Base-by-base conservation (phyloP, 129 eudicot species). In the Saposhnikovia divaricata region DNA sequence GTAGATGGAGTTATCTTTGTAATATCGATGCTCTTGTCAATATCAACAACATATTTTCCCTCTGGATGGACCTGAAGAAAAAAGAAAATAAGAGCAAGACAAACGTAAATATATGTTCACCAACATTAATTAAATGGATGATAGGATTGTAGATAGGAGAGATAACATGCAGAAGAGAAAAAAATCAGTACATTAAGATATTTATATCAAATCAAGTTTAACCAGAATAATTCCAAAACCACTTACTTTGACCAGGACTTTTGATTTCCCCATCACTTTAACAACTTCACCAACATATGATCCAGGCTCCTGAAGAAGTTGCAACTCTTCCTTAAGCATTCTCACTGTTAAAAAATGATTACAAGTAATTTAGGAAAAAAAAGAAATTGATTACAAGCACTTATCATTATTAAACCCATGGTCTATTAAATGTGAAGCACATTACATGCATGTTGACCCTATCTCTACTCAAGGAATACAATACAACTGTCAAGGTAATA, bases 221-320 rank as follows among this genome's bases (percentile, higher is more conserved):
- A 66, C 40, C 72, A 28, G 40, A 66, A 28, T 66, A 4, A n/a
- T 18, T 40, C 3, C 16, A 76, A 69, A 38, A 75, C 65, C 77
- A 91, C 89, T 79, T 71, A 93, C 98, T 84, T 93, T 91, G 48
- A 89, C 98, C 73, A 93, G 83, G 75, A 93, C 97, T 87, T 93
- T 93, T 5, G 96, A 86, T 81, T 89, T 93, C n/a, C 97, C 97
- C 98, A 93, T 91, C 13, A 93, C 97, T 88, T 93, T 93, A 74
- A 91, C 98, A 85, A 93, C 98, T 85, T 93, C 98, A 42, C 98
- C 98, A 79, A 93, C 98, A 88, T 93, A 93, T 39, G 98, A 91
- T 78, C 96, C 94, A 82, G 98, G 98, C 81, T 91, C 92, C 84
- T 93, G 98, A 82, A 93, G 98, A 40, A 93, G 90, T 82, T 91